phyloP scores from a whole-genome alignment of 2,329 filamentous ascomycete species.

The Alternaria infectoria region DNA sequence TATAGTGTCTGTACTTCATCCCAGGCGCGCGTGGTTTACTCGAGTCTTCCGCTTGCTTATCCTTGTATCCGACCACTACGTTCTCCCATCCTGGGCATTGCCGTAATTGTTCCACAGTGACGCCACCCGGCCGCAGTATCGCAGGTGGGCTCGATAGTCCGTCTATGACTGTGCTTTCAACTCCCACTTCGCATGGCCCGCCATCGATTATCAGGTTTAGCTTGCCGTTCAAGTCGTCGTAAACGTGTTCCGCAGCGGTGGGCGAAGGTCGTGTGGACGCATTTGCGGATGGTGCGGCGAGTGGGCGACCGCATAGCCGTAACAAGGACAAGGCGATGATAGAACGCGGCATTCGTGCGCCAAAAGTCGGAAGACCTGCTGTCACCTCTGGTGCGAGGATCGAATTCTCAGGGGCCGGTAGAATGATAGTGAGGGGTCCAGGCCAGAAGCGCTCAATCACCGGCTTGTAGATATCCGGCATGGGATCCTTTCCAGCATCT shows the following conservation, averaged over 20 bases:
- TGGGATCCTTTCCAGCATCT: constrained; percentile 46
- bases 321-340: constrained; percentile 89
- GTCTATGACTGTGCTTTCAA: constrained; percentile 97
- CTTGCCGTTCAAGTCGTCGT: constrained; percentile 79
- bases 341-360: constrained; percentile 85
- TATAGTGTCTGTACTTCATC: constrained; percentile 99
- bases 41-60: constrained; percentile 67
- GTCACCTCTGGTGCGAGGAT: constrained; percentile 89
- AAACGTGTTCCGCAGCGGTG: constrained; percentile 87
- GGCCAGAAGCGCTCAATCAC: constrained; percentile 91
- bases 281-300: constrained; percentile 93
- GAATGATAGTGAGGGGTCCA: constrained; percentile 87
- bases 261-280: constrained; percentile 92
- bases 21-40: constrained; percentile 81
- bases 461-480: constrained; percentile 78
- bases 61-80: constrained; percentile 78
- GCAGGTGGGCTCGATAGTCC: constrained; percentile 81
- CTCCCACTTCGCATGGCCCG: constrained; percentile 83
- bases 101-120: constrained; percentile 80
- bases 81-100: constrained; percentile 80
- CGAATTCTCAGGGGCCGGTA: constrained; percentile 74
- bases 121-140: constrained; percentile 83
- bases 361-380: constrained; percentile 82
- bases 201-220: constrained; percentile 91
- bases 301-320: constrained; percentile 73